These are phyloP conservation scores for Fonsecaea pedrosoi DNA, from an alignment of 2,329 filamentous ascomycete species.

Conservation along the genomic window DNA sequence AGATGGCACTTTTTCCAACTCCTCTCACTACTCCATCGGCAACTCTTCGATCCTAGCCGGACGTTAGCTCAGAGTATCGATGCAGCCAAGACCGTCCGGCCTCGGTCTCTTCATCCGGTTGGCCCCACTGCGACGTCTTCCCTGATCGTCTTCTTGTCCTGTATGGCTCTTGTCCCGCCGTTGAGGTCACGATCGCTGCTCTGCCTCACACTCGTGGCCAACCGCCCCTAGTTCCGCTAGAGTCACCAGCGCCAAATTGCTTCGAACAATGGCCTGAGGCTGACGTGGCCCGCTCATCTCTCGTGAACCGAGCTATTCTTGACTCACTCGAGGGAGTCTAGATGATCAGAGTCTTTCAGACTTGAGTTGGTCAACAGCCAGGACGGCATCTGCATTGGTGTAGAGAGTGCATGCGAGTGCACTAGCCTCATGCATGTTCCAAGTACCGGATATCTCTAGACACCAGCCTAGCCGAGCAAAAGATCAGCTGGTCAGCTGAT, in stretches of 20 bases:
- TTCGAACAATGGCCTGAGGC: constrained; percentile 13
- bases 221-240: constrained; percentile 4
- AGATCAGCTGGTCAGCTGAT: constrained; percentile 23
- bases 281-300: constrained; percentile 20
- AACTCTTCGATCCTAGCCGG: background rate
- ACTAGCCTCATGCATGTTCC: constrained; percentile 27
- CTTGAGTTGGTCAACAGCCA: background rate
- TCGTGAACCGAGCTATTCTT: constrained; percentile 22
- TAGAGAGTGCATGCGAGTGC: constrained; percentile 15
- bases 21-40: background rate
- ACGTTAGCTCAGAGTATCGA: background rate
- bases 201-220: constrained; percentile 18
- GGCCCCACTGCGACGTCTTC: background rate
- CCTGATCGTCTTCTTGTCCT: background rate
- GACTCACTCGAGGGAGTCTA: constrained; percentile 10
- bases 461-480: constrained; percentile 10
- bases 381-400: constrained; percentile 10
- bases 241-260: background rate
- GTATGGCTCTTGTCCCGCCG: background rate
- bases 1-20: constrained; percentile 2
- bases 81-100: constrained; percentile 12
- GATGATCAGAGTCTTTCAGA: constrained; percentile 13
- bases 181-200: constrained; percentile 19
- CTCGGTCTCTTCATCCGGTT: constrained; percentile 5
- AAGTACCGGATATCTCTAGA: background rate